Evolutionary conservation across 441 rosid genomes (phyloP).

Genomic region (Hura crepitans): DNA sequence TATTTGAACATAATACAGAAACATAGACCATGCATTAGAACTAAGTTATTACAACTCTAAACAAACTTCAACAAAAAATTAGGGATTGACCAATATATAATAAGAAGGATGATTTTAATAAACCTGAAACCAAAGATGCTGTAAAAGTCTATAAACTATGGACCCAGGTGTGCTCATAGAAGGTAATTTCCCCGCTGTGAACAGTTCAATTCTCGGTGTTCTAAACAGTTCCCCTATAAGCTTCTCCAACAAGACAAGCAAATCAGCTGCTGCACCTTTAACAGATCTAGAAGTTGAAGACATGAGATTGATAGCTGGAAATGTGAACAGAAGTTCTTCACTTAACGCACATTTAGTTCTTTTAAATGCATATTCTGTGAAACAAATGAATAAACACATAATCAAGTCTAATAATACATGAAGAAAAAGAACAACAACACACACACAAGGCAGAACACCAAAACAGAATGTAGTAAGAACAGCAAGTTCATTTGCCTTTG

Average conservation of each 20-base stretch:
- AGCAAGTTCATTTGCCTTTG: neutral
- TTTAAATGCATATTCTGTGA: constrained; percentile 39
- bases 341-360: constrained; percentile 34
- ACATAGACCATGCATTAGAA: neutral
- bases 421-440: neutral
- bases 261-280: constrained; percentile 69
- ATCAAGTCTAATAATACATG: neutral
- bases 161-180: constrained; percentile 53
- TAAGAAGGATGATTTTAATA: constrained; percentile 19
- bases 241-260: constrained; percentile 65
- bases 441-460: neutral
- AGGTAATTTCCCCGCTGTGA: constrained; percentile 36
- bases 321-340: constrained; percentile 67
- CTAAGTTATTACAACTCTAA: neutral
- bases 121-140: constrained; percentile 79
- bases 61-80: constrained; percentile 3
- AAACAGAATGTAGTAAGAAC: constrained; percentile 7
- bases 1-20: neutral
- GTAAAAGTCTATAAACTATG: constrained; percentile 61
- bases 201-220: constrained; percentile 42
- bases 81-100: neutral
- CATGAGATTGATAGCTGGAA: constrained; percentile 67
- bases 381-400: constrained; percentile 13
- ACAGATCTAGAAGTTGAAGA: constrained; percentile 80
- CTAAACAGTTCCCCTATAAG: constrained; percentile 42